These are phyloP conservation scores for Pilobolus umbonatus DNA, from an alignment of 192 early-diverging fungal species.

Conservation along the genomic window DNA sequence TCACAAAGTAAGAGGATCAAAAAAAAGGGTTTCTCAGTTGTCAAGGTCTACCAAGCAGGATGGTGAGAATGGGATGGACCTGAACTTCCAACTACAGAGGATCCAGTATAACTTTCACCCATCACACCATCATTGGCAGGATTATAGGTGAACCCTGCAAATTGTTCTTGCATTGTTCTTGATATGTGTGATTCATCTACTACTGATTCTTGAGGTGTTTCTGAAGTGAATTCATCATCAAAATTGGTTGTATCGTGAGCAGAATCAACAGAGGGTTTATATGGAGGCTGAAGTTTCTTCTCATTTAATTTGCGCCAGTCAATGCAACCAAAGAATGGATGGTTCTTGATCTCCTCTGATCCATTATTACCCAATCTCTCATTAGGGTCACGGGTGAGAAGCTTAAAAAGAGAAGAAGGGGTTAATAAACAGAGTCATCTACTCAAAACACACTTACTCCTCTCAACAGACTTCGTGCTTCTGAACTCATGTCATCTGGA, in stretches of 20 bases:
- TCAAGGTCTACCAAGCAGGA: conserved; percentile 22
- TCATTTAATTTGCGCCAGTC: conserved; percentile 87
- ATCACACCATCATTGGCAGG: conserved; percentile 69
- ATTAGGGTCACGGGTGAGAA: conserved; percentile 77
- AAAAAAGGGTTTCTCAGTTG: too few species aligned
- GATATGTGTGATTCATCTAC: conserved; percentile 78
- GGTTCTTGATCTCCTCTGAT: conserved; percentile 89
- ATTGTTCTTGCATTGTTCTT: conserved; percentile 90
- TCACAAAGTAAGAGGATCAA: too few species aligned
- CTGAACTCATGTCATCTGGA: conserved; percentile 63
- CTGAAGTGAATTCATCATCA: conserved; percentile 97
- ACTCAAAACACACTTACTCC: conserved; percentile 36
- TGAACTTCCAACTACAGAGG: conserved; percentile 5
- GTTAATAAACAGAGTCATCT: background rate
- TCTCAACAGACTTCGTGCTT: conserved; percentile 60
- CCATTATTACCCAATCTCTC: conserved; percentile 82
- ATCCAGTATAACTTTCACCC: conserved; percentile 36
- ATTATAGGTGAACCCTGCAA: conserved; percentile 91
- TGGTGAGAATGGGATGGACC: conserved; percentile 7
- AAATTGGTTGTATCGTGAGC: conserved; percentile 96
- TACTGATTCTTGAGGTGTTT: conserved; percentile 84
- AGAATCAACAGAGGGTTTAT: conserved; percentile 86
- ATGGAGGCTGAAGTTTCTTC: conserved; percentile 89
- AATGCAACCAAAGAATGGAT: conserved; percentile 87
- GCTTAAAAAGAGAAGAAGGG: conserved; percentile 22